Evolutionary conservation across 257 asterid species (phyloP).

Genomic region (Thymus mandschuricus): DNA sequence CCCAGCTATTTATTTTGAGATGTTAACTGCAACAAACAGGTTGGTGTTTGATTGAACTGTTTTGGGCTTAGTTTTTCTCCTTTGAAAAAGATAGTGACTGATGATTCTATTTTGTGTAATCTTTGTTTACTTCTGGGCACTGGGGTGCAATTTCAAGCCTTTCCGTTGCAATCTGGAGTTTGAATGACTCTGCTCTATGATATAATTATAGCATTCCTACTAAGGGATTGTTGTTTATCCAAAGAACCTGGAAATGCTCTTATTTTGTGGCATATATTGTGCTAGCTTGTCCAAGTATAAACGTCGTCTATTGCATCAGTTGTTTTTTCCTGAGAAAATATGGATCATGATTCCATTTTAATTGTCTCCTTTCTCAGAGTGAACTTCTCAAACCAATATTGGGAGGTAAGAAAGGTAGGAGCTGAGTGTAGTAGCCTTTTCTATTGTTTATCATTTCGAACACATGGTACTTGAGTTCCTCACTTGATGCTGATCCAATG

Average conservation of each 20-base stretch:
- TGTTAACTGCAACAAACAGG: background rate
- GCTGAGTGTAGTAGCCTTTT: background rate
- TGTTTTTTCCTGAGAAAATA: background rate
- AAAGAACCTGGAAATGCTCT: background rate
- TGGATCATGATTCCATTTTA: background rate
- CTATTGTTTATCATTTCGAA: slow-evolving; percentile 1
- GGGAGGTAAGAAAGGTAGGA: background rate
- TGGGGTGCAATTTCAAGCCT: background rate
- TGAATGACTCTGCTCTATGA: background rate
- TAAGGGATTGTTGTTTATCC: background rate
- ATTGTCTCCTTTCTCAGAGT: background rate
- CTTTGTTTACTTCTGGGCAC: background rate
- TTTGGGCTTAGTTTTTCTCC: background rate
- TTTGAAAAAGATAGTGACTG: background rate
- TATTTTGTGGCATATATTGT: background rate
- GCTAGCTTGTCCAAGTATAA: background rate
- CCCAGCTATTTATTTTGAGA: no score
- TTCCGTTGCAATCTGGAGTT: background rate
- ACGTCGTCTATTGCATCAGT: background rate
- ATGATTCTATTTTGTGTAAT: background rate
- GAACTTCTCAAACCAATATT: background rate
- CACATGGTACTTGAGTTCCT: slow-evolving; percentile 21
- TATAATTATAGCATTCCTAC: background rate
- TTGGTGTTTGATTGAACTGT: slow-evolving; percentile 19
- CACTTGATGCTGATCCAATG: slow-evolving; percentile 3